phyloP scores from a whole-genome alignment of 108 stramenopile species.

The Schizochytrium sp. region DNA sequence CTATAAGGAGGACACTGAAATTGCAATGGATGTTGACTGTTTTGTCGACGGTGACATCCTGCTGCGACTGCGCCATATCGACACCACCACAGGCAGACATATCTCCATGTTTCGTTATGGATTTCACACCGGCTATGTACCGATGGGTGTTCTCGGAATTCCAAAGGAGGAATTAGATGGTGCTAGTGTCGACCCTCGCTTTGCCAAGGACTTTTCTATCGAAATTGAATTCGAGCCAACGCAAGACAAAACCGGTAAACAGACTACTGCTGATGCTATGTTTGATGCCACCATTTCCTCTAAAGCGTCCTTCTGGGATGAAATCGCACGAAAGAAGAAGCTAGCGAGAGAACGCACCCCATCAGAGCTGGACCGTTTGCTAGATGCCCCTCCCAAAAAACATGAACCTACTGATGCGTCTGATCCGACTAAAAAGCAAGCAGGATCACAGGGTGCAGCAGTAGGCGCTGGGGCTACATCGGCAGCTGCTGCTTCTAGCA shows the following conservation, averaged over 20 bases:
- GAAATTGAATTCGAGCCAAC: slow-evolving; percentile 92
- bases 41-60: slow-evolving; percentile 90
- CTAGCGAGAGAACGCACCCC: background rate
- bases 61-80: slow-evolving; percentile 89
- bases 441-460: background rate
- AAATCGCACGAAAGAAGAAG: slow-evolving; percentile 64
- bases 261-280: slow-evolving; percentile 26
- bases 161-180: slow-evolving; percentile 94
- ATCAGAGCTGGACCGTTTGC: slow-evolving; percentile 7
- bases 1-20: slow-evolving; percentile 82
- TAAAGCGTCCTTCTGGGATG: slow-evolving; percentile 74
- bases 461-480: background rate
- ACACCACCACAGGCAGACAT: slow-evolving; percentile 77
- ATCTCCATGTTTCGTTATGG: slow-evolving; percentile 95
- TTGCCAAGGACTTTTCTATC: slow-evolving; percentile 89
- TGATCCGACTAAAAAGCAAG: background rate
- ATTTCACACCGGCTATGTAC: slow-evolving; percentile 95
- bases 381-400: background rate
- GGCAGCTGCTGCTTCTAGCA: background rate
- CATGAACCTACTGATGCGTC: background rate
- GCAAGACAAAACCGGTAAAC: background rate
- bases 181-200: slow-evolving; percentile 87
- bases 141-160: slow-evolving; percentile 88
- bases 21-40: slow-evolving; percentile 80
- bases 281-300: slow-evolving; percentile 71